phyloP scores from a whole-genome alignment of 2,329 filamentous ascomycete genomes.

The Fusarium nygamai region DNA sequence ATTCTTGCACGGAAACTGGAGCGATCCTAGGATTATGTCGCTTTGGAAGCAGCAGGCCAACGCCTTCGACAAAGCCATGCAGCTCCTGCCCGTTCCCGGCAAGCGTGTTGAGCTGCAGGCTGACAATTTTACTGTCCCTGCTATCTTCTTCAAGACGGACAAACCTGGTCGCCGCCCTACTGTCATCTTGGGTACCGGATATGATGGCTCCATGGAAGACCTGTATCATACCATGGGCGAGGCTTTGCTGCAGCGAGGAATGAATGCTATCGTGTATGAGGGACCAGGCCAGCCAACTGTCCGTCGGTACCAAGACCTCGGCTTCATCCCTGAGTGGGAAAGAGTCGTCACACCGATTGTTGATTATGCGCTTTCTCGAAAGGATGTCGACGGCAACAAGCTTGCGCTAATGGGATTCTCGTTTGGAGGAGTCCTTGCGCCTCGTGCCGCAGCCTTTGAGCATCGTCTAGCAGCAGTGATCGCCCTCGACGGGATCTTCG shows the following conservation, averaged over 20 bases:
- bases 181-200: constrained; percentile 54
- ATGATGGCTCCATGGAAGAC: constrained; percentile 57
- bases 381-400: constrained; percentile 45
- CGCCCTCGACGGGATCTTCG: constrained; percentile 1
- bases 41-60: constrained; percentile 50
- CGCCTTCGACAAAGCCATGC: constrained; percentile 52
- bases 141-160: constrained; percentile 48
- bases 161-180: constrained; percentile 47
- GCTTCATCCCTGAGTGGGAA: constrained; percentile 58
- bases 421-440: constrained; percentile 53
- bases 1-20: constrained; percentile 53
- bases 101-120: constrained; percentile 46
- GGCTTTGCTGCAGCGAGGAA: constrained; percentile 52
- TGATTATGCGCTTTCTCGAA: constrained; percentile 47
- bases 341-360: constrained; percentile 52
- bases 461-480: constrained; percentile 51
- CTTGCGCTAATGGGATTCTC: constrained; percentile 54
- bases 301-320: constrained; percentile 52
- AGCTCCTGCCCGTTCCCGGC: constrained; percentile 48
- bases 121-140: constrained; percentile 48
- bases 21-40: constrained; percentile 51
- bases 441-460: constrained; percentile 56
- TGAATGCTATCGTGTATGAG: constrained; percentile 57
- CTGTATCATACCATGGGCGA: constrained; percentile 51
- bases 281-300: constrained; percentile 57